Evolutionary conservation across 1,284 basidiomycete species (phyloP).

Genomic region (Exobasidium rhododendri): DNA sequence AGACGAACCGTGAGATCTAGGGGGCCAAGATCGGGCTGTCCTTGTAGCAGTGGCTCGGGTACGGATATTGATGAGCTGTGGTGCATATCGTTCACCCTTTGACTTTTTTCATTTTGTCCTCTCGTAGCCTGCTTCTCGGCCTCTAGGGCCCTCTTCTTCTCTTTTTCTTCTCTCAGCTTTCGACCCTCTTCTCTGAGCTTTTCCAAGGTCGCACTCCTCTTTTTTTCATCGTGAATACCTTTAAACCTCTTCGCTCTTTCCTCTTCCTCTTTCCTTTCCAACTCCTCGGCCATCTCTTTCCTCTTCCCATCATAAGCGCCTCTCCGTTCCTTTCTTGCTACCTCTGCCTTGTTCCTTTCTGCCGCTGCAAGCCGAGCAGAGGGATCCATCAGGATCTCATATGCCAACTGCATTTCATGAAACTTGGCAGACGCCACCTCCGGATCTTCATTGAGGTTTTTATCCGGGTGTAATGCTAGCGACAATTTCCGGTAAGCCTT

Average conservation of each 20-base stretch:
- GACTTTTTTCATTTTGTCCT: conserved; percentile 21
- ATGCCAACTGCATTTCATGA: conserved; percentile 78
- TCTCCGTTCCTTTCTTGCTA: conserved; percentile 69
- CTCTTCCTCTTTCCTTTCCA: conserved; percentile 75
- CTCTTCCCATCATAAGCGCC: conserved; percentile 74
- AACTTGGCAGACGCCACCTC: conserved; percentile 68
- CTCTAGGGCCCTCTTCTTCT: conserved; percentile 22
- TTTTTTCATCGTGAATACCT: conserved; percentile 43
- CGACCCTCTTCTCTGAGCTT: conserved; percentile 20
- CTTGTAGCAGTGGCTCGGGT: neutral
- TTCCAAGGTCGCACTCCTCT: conserved; percentile 9
- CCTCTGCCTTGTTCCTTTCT: conserved; percentile 70
- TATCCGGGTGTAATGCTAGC: conserved; percentile 23
- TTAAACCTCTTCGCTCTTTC: conserved; percentile 63
- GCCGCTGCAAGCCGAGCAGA: conserved; percentile 77
- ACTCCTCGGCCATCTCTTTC: conserved; percentile 74
- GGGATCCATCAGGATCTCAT: conserved; percentile 79
- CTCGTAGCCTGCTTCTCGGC: conserved; percentile 26
- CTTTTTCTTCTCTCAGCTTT: conserved; percentile 12
- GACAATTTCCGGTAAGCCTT: conserved; percentile 21
- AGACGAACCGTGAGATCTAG: conserved; percentile 36
- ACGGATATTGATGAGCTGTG: conserved; percentile 21
- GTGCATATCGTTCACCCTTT: conserved; percentile 20
- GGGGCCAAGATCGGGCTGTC: conserved; percentile 17
- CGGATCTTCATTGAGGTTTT: conserved; percentile 35